Evolutionary conservation across 176 grass and related monocot species (phyloP).

Genomic region (Pontederia crassipes): DNA sequence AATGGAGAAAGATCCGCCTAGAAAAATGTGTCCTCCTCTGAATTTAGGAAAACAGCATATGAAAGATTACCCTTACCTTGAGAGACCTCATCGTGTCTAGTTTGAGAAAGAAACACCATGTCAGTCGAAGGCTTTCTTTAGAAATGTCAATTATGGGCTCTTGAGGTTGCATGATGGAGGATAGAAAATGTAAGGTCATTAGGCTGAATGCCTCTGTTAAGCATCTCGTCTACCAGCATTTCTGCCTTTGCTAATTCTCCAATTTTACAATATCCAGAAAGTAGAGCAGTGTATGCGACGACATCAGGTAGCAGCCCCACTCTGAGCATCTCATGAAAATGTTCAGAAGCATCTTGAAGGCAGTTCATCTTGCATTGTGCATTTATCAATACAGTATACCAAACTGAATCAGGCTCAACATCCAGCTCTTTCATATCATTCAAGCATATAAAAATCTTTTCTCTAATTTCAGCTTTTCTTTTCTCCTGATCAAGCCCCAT

Average conservation of each 20-base stretch:
- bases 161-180: constrained; percentile 17
- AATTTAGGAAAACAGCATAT: too few relatives aligned
- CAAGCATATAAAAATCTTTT: constrained; percentile 21
- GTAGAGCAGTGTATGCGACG: constrained; percentile 45
- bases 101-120: too few relatives aligned
- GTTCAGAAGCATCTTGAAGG: constrained; percentile 38
- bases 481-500: constrained; percentile 30
- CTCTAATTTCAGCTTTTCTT: constrained; percentile 29
- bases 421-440: constrained; percentile 32
- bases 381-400: constrained; percentile 83
- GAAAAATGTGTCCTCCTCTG: too few relatives aligned
- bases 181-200: constrained; percentile 37
- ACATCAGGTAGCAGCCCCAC: constrained; percentile 52
- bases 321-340: constrained; percentile 60
- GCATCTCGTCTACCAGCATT: constrained; percentile 57
- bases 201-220: constrained; percentile 36
- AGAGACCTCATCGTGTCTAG: too few relatives aligned
- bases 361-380: constrained; percentile 49
- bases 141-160: neutral
- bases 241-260: constrained; percentile 51
- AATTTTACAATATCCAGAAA: constrained; percentile 58
- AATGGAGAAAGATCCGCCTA: too few relatives aligned
- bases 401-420: constrained; percentile 49
- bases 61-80: too few relatives aligned
- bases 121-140: too few relatives aligned